Evolutionary conservation across 2,329 filamentous ascomycete species (phyloP), one percentile per base, ranked within the genome.

Genomic region (Leptographium procerum): DNA sequence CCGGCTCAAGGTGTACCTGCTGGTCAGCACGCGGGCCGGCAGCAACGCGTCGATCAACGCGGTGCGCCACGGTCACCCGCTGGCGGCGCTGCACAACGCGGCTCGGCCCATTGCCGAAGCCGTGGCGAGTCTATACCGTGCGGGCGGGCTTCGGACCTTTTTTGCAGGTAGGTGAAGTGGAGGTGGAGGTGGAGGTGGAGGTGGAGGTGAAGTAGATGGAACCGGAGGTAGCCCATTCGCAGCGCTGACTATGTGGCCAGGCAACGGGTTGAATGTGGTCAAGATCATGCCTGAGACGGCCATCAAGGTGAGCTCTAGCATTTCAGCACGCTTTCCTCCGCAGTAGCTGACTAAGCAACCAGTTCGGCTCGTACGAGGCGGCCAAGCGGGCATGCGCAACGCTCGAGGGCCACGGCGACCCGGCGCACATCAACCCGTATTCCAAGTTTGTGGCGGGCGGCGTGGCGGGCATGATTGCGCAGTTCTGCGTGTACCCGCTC

Each of bases 201-300:
- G 45, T 16, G 26, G 28, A 34, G 19, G 26, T n/a, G n/a, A n/a
- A n/a, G n/a, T n/a, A n/a, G n/a, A n/a, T n/a, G n/a, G n/a, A n/a
- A n/a, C n/a, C n/a, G n/a, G n/a, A n/a, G n/a, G n/a, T n/a, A n/a
- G n/a, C n/a, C n/a, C n/a, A n/a, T n/a, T n/a, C n/a, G n/a, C n/a
- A n/a, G 3, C 19, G 8, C 22, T 19, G n/a, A 26, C 50, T 33
- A 24, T 8, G 19, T 1, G 26, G 58, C 24, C 65, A 95, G 91
- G 94, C 43, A 99, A 99, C 68, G 94, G 94, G 4, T 77, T 99
- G 65, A 99, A 99, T 66, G 91, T 99, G 3, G 72, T 96, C 67
- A 99, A 99, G 72, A 94, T 99, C 61, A 96, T 97, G 90, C 94
- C 94, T 0, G 94, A 99, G 74, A 96, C 92, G 31, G 92, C 94